phyloP scores from a whole-genome alignment of 345 rosid genomes.

The Isatis tinctoria region DNA sequence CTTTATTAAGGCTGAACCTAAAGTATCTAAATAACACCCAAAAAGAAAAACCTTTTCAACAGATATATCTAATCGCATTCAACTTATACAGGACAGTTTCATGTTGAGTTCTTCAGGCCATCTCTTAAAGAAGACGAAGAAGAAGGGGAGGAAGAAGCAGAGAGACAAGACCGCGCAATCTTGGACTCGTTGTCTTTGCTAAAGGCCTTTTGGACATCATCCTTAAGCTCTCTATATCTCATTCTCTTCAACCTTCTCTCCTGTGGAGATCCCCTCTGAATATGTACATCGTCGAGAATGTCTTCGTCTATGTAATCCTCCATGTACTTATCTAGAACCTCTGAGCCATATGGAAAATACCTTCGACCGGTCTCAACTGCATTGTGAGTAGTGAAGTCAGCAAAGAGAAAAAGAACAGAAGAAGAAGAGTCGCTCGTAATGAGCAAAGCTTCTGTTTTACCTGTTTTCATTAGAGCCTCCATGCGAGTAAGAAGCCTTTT shows the following conservation, averaged over 20 bases:
- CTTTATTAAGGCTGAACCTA: conserved; percentile 25
- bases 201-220: conserved; percentile 85
- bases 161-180: conserved; percentile 47
- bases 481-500: conserved; percentile 62
- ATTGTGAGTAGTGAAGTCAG: conserved; percentile 6
- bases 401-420: neutral
- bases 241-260: conserved; percentile 63
- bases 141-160: conserved; percentile 66
- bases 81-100: neutral
- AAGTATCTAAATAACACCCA: neutral
- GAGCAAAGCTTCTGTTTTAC: conserved; percentile 27
- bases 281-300: conserved; percentile 52
- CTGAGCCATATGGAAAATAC: conserved; percentile 81
- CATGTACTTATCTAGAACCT: conserved; percentile 93
- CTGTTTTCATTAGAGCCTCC: conserved; percentile 90
- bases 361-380: conserved; percentile 93
- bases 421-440: neutral
- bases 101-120: conserved; percentile 10
- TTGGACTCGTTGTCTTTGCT: conserved; percentile 72
- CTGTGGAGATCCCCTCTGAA: conserved; percentile 55
- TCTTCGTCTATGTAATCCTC: conserved; percentile 56
- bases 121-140: conserved; percentile 41
- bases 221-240: conserved; percentile 87
- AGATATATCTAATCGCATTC: conserved; percentile 3
- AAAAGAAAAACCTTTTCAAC: conserved; percentile 1